A percentile compares a stretch with the other conserved stretches of the same genome.
phyloP scores from a whole-genome alignment of 139 green algal genomes.

The Ettlia oleoabundans region DNA sequence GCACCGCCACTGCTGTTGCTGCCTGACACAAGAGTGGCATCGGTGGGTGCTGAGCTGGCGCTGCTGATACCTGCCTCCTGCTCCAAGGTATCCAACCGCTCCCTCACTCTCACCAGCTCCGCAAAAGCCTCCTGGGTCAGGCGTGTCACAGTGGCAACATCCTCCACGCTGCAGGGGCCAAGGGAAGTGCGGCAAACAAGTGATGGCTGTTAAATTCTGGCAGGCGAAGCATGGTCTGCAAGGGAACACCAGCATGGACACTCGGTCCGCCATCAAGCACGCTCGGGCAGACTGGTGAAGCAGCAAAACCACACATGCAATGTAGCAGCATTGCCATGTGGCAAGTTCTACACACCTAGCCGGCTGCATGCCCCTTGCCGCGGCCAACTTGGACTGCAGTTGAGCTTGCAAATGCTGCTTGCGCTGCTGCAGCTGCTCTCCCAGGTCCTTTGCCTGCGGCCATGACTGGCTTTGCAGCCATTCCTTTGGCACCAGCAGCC shows the following conservation, averaged over 20 bases:
- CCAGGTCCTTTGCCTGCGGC: background rate
- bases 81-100: slow-evolving; percentile 47
- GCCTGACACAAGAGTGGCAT: background rate
- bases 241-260: too few relatives aligned
- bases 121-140: slow-evolving; percentile 58
- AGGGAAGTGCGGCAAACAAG: background rate
- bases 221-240: too few relatives aligned
- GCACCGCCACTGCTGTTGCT: background rate
- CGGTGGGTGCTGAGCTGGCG: background rate
- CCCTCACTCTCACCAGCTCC: slow-evolving; percentile 47
- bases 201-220: too few relatives aligned
- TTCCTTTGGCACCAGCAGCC: background rate
- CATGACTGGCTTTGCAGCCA: background rate
- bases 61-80: background rate
- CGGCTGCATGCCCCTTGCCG: too few relatives aligned
- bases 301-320: too few relatives aligned
- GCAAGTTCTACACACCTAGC: too few relatives aligned
- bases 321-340: too few relatives aligned
- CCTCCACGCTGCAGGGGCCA: slow-evolving; percentile 26
- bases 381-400: too few relatives aligned
- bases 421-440: background rate
- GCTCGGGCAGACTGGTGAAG: too few relatives aligned
- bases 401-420: background rate
- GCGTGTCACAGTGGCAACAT: slow-evolving; percentile 49
- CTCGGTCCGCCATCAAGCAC: too few relatives aligned